phyloP scores from a whole-genome alignment of 129 eudicot species.

The Ambrosia trifida region DNA sequence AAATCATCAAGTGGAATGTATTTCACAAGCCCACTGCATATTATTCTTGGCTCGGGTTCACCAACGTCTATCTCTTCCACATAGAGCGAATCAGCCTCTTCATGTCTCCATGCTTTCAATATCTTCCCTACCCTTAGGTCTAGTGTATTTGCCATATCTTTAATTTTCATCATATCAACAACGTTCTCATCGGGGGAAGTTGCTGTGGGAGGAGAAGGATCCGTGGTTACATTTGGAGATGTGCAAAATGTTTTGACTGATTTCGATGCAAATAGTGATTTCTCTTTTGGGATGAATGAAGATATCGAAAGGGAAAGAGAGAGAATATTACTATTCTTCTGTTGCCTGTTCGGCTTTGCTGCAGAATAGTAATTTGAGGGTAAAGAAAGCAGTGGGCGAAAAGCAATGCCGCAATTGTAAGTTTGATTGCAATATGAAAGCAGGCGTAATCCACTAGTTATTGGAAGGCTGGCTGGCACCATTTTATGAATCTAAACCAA shows the following conservation, averaged over 20 bases:
- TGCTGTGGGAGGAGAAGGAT: slow-evolving; percentile 28
- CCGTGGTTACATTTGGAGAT: slow-evolving; percentile 23
- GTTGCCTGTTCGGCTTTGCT: slow-evolving; percentile 23
- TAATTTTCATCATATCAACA: slow-evolving; percentile 35
- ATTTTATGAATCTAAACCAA: slow-evolving; percentile 25
- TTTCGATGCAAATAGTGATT: slow-evolving; percentile 12
- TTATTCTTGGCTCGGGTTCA: slow-evolving; percentile 74
- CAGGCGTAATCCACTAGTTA: slow-evolving; percentile 37
- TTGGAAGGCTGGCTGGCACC: slow-evolving; percentile 55
- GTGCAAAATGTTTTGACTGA: slow-evolving; percentile 38
- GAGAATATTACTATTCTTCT: slow-evolving; percentile 21
- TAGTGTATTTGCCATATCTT: slow-evolving; percentile 60
- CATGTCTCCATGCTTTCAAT: slow-evolving; percentile 79
- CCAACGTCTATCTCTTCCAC: slow-evolving; percentile 93
- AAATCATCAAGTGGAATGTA: slow-evolving; percentile 68
- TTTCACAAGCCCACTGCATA: slow-evolving; percentile 95
- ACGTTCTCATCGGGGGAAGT: slow-evolving; percentile 22
- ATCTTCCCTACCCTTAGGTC: slow-evolving; percentile 83
- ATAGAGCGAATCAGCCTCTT: slow-evolving; percentile 87
- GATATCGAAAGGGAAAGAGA: slow-evolving; percentile 27
- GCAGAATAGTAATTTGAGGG: slow-evolving; percentile 28
- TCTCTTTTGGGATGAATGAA: slow-evolving; percentile 19
- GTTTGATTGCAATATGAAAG: slow-evolving; percentile 42
- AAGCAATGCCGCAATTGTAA: slow-evolving; percentile 27
- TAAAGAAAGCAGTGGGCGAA: slow-evolving; percentile 33